Evolutionary conservation across 2,329 filamentous ascomycete genomes (phyloP), one percentile per base, ranked within the genome.

Genomic region (Zymoseptoria crescenta): DNA sequence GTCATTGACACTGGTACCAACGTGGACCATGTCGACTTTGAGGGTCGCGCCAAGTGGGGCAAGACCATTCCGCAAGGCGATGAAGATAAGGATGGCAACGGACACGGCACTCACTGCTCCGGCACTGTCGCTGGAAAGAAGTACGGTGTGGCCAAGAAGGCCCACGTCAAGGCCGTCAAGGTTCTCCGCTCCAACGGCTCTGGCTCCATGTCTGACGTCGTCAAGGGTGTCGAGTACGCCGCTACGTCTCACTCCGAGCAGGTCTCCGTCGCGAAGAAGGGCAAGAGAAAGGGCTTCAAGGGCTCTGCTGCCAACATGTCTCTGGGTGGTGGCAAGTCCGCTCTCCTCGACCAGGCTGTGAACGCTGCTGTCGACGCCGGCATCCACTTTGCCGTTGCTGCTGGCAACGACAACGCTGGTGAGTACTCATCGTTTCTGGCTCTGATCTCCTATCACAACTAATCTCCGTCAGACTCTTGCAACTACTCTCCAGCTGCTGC

Each of bases 91-190:
- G 94, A 99, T 79, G 94, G 94, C 76, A 99, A 99, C 71, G 94
- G 94, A 63, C 94, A 99, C 81, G 94, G 94, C 71, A 99, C 94
- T 72, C 94, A 99, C 83, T 99, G 94, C 86, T 97, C 94, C 65
- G 94, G 94, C 70, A 99, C 95, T 64, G 87, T 99, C 71, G 94
- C 89, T 66, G 94, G 95, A 74, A 95, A 94, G 86, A 96, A 96
- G 82, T 99, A 96, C 74, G 94, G 94, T 84, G 94, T 99, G 65
- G 93, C 94, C 75, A 99, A 99, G 87, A 96, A 97, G 85, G 94
- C 95, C 73, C 86, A 90, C 69, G 82, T 99, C 76, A 92, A 95
- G 73, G 94, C 94, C 66, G 92, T 99, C 82, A 99, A 99, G 87
- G 94, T 99, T 49, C 88, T 99, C 69, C 86, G 88, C 74, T 96